Conservation (phyloP, 768 basidiomycete species). For the Russula dissimulans region DNA sequence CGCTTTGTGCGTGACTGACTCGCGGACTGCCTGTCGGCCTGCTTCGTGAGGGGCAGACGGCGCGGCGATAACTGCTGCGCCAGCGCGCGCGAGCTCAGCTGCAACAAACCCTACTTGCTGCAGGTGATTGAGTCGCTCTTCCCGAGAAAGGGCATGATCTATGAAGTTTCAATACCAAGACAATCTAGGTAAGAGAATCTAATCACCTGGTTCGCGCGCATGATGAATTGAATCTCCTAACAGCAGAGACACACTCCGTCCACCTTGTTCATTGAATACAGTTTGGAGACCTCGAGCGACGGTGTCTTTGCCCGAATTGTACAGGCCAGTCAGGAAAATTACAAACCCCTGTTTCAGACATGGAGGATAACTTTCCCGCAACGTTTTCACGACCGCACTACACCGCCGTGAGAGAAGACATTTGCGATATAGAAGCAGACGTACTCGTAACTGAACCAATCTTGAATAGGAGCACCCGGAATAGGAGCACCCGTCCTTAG, state of each 20-base stretch:
- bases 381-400: slow-evolving; percentile 83
- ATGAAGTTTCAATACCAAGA: slow-evolving; percentile 1
- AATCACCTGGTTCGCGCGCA: slow-evolving; percentile 49
- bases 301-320: slow-evolving; percentile 91
- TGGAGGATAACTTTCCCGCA: slow-evolving; percentile 97
- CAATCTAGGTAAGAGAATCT: background rate
- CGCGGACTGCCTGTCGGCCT: slow-evolving; percentile 66
- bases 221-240: slow-evolving; percentile 83
- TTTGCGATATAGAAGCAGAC: slow-evolving; percentile 24
- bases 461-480: no score
- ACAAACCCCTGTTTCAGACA: slow-evolving; percentile 95
- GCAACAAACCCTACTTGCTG: slow-evolving; percentile 84
- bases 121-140: slow-evolving; percentile 78
- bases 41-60: slow-evolving; percentile 80
- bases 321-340: slow-evolving; percentile 81
- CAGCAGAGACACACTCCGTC: slow-evolving; percentile 85
- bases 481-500: slow-evolving; percentile 87
- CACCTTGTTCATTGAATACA: slow-evolving; percentile 90
- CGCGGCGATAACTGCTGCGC: slow-evolving; percentile 90
- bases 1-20: slow-evolving; percentile 62
- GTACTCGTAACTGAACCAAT: slow-evolving; percentile 98
- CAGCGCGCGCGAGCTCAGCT: slow-evolving; percentile 86
- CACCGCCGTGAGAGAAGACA: background rate
- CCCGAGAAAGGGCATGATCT: slow-evolving; percentile 65
- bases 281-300: slow-evolving; percentile 91